Percentiles rank a stretch among this genome's conserved stretches.
These are phyloP conservation scores for Russula lepida DNA, from an alignment of 768 basidiomycete species.

Conservation along the genomic window DNA sequence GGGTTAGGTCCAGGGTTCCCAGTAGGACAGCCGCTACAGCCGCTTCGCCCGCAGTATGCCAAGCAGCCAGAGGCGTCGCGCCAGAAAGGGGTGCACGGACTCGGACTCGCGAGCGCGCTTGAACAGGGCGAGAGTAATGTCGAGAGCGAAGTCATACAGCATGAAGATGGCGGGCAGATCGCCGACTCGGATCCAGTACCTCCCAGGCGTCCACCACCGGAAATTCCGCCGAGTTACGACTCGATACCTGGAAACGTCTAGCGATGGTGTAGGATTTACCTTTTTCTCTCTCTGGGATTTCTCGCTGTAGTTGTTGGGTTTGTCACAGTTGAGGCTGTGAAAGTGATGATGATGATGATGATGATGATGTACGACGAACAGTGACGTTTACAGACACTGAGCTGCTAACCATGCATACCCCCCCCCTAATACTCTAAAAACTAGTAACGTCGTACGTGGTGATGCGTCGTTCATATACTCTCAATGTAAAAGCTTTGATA, in stretches of 20 bases:
- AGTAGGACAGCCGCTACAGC: slow-evolving; percentile 12
- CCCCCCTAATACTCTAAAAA: not conserved
- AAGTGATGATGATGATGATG: too few relatives aligned
- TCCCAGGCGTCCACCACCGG: slow-evolving; percentile 19
- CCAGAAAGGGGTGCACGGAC: slow-evolving; percentile 15
- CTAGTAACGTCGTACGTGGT: not conserved
- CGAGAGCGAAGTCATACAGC: slow-evolving; percentile 25
- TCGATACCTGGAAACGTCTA: not conserved
- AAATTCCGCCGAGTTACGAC: slow-evolving; percentile 21
- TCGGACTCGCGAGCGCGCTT: slow-evolving; percentile 23
- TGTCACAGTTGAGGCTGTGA: not conserved
- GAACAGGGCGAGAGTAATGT: slow-evolving; percentile 11
- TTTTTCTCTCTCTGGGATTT: not conserved
- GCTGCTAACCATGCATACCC: not conserved
- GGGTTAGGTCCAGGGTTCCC: not conserved
- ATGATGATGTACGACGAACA: not conserved
- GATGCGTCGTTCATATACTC: not conserved
- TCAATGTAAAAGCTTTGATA: too few relatives aligned
- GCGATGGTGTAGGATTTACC: not conserved
- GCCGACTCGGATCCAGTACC: not conserved
- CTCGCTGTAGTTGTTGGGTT: not conserved
- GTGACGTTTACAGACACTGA: not conserved
- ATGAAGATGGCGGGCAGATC: slow-evolving; percentile 25
- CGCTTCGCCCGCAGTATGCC: slow-evolving; percentile 24
- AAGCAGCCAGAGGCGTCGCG: too few relatives aligned